Conservation (phyloP, 1,139 yeast species). For the Suzukiozyma palmioleophila region DNA sequence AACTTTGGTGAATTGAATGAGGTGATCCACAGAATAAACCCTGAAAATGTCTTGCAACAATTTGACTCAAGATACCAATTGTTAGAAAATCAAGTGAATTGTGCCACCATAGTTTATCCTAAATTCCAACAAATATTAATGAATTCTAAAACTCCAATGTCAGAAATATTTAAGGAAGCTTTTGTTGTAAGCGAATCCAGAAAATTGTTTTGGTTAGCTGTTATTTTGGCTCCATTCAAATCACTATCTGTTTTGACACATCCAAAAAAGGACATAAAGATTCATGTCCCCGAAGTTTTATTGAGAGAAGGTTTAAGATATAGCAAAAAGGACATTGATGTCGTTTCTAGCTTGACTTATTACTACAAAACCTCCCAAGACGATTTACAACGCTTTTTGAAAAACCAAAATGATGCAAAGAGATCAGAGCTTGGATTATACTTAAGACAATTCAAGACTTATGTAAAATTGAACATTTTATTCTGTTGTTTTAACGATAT, state of each 20-base stretch:
- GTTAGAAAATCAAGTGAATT: conserved; percentile 16
- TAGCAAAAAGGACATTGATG: conserved; percentile 53
- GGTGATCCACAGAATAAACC: conserved; percentile 18
- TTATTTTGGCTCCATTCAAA: conserved; percentile 48
- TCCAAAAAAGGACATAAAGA: conserved; percentile 31
- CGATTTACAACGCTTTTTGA: conserved; percentile 15
- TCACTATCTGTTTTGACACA: conserved; percentile 32
- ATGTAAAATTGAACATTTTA: conserved; percentile 44
- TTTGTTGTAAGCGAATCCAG: conserved; percentile 17
- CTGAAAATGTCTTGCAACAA: conserved; percentile 3
- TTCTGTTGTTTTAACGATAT: conserved; percentile 29
- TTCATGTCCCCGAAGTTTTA: conserved; percentile 33
- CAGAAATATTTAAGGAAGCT: conserved; percentile 5
- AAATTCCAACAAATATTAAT: conserved; percentile 13
- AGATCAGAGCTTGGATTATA: conserved; percentile 62
- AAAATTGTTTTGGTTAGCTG: conserved; percentile 44
- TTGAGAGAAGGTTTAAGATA: conserved; percentile 69
- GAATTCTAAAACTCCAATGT: conserved; percentile 1
- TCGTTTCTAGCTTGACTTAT: conserved; percentile 37
- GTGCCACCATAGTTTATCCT: conserved; percentile 19
- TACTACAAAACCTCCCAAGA: conserved; percentile 13
- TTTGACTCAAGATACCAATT: conserved; percentile 7
- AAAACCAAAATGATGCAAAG: conserved; percentile 18
- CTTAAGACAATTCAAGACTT: conserved; percentile 50
- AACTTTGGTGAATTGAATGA: conserved; percentile 29